Conservation (phyloP, 179 eudicot genomes). For the Camellia oleifera region DNA sequence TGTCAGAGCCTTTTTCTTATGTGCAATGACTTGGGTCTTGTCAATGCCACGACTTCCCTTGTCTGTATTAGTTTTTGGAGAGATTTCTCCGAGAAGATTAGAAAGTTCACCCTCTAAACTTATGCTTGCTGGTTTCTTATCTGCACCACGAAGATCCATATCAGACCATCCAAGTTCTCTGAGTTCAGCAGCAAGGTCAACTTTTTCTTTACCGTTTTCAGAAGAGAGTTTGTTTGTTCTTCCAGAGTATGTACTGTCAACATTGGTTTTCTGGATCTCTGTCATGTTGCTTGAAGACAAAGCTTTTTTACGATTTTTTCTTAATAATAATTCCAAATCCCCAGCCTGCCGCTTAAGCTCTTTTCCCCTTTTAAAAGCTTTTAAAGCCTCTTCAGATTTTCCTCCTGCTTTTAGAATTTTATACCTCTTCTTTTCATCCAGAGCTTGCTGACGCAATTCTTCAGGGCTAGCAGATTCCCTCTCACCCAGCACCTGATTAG, state of each 20-base stretch:
- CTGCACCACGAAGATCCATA: conserved; percentile 61
- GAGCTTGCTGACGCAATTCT: conserved; percentile 73
- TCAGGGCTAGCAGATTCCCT: conserved; percentile 60
- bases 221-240: conserved; percentile 28
- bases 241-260: conserved; percentile 24
- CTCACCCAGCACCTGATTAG: conserved; percentile 22
- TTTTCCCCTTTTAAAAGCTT: conserved; percentile 80
- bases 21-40: conserved; percentile 65
- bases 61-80: conserved; percentile 34
- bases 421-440: conserved; percentile 75
- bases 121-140: conserved; percentile 54
- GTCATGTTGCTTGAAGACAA: conserved; percentile 41
- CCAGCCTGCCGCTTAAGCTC: conserved; percentile 94
- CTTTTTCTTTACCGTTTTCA: conserved; percentile 55
- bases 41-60: conserved; percentile 45
- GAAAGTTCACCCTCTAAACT: conserved; percentile 85
- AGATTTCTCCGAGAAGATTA: conserved; percentile 55
- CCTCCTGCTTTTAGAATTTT: conserved; percentile 75
- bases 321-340: conserved; percentile 62
- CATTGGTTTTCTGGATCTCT: conserved; percentile 39
- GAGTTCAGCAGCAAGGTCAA: conserved; percentile 77
- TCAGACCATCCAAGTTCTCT: conserved; percentile 93
- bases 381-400: conserved; percentile 83
- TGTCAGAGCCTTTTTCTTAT: conserved; percentile 77
- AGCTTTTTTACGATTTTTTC: conserved; percentile 70